A percentile compares a stretch with the other conserved stretches of the same genome.
Evolutionary conservation across 2,329 filamentous ascomycete species (phyloP).

Genomic region (Scedosporium aurantiacum): DNA sequence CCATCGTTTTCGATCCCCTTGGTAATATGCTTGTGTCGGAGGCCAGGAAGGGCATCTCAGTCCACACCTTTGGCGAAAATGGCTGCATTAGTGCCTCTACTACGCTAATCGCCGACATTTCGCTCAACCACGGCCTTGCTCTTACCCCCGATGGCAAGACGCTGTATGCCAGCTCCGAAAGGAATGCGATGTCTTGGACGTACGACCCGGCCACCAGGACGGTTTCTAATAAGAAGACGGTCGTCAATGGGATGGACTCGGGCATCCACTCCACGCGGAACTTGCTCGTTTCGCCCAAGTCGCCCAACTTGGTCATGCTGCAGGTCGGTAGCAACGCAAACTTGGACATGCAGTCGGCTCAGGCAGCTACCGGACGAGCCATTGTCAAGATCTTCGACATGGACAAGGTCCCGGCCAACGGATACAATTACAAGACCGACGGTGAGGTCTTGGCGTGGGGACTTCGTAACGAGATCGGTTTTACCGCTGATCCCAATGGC

Average conservation of each 20-base stretch:
- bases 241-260: slow-evolving; percentile 25
- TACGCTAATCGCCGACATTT: slow-evolving; percentile 22
- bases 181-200: slow-evolving; percentile 40
- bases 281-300: slow-evolving; percentile 21
- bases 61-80: slow-evolving; percentile 27
- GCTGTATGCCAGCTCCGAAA: slow-evolving; percentile 26
- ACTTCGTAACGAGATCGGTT: slow-evolving; percentile 53
- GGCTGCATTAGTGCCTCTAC: slow-evolving; percentile 26
- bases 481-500: slow-evolving; percentile 35
- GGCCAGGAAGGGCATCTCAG: slow-evolving; percentile 23
- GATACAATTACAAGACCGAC: slow-evolving; percentile 26
- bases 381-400: slow-evolving; percentile 32
- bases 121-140: slow-evolving; percentile 29
- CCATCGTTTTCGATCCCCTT: slow-evolving; percentile 21
- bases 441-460: slow-evolving; percentile 28
- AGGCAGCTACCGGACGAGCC: slow-evolving; percentile 17
- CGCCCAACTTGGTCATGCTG: slow-evolving; percentile 26
- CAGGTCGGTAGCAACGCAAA: slow-evolving; percentile 28
- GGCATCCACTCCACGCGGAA: slow-evolving; percentile 28
- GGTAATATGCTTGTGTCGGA: slow-evolving; percentile 27
- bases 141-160: slow-evolving; percentile 27
- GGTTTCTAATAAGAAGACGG: slow-evolving; percentile 29
- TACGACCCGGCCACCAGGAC: slow-evolving; percentile 41
- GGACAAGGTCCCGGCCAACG: slow-evolving; percentile 20
- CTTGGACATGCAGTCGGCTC: slow-evolving; percentile 23